Conservation (phyloP, 768 basidiomycete genomes). For the Calocybe cyanea region DNA sequence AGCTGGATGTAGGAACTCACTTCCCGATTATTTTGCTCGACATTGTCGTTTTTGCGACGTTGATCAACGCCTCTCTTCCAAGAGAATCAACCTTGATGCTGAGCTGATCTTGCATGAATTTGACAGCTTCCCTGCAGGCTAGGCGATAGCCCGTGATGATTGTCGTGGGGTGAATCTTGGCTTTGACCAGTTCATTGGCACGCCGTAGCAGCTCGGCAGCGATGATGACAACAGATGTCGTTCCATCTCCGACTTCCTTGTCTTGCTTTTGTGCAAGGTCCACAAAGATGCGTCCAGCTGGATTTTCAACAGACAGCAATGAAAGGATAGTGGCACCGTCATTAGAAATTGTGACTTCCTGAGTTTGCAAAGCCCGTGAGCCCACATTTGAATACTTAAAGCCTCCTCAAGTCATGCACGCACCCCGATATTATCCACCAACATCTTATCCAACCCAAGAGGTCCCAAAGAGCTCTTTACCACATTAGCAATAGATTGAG, state of each 20-base stretch:
- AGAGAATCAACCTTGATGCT: constrained; percentile 91
- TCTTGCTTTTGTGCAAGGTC: constrained; percentile 99
- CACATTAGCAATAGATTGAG: constrained; percentile 95
- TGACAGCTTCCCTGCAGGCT: constrained; percentile 95
- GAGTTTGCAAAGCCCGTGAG: constrained; percentile 10
- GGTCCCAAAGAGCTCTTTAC: constrained; percentile 96
- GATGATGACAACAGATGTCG: constrained; percentile 96
- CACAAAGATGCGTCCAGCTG: constrained; percentile 95
- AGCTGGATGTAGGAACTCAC: constrained; percentile 46
- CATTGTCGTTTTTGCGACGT: constrained; percentile 98
- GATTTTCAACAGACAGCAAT: constrained; percentile 91
- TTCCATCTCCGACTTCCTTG: constrained; percentile 98
- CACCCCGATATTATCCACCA: constrained; percentile 96
- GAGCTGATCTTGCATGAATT: constrained; percentile 96
- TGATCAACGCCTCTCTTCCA: constrained; percentile 90
- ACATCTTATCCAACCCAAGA: constrained; percentile 93
- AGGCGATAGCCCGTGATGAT: constrained; percentile 98
- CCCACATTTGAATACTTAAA: background rate
- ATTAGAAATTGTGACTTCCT: constrained; percentile 99
- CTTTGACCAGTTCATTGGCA: constrained; percentile 96
- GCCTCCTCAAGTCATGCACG: constrained; percentile 26
- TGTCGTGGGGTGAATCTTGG: constrained; percentile 98
- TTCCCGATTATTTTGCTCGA: constrained; percentile 96
- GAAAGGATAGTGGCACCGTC: constrained; percentile 99
- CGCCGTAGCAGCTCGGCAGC: constrained; percentile 95